Base-by-base conservation (phyloP, 805 yeast genomes). In the Schwanniomyces polymorphus region DNA sequence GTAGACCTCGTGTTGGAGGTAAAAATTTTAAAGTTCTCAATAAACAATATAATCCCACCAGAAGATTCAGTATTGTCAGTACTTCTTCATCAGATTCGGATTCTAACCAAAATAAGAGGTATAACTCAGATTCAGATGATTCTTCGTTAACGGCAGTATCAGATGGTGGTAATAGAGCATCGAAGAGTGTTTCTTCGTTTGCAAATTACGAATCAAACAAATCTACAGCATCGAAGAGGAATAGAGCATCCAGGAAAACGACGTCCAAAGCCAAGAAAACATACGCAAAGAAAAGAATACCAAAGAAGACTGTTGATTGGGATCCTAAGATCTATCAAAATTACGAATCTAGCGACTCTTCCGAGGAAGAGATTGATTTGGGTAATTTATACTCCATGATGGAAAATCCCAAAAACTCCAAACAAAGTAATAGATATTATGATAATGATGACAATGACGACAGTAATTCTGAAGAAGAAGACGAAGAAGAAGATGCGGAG, bases 121-220 rank as follows among this genome's bases (percentile, higher is more conserved):
- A 31, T 12, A 23, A 43, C 23, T 39, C 51, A 10, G 43, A 46
- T 4, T 51, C 60, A 12, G 72, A 68, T 39, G 78, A 72, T 42
- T 65, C 72, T 12, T 70, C 76, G 0, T 56, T 73, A 27, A 73
- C 76, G 0, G 76, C 74, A 2, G 72, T 72, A 7, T 61, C 65
- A 6, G 72, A 63, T 5, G 67, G 56, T 8, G 57, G 39, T 9
- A 33, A 23, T 11, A 46, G 44, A 10, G 52, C 51, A 16, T 48
- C 55, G 17, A 53, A 45, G 31, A 45, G 42, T 27, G 53, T 49
- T 18, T 43, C 48, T 4, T 23, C 43, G 14, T 48, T 51, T 12
- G 40, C 46, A 14, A 34, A 43, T 3, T 28, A 28, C 17, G 44
- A 40, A 14, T 26, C 35, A 3, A 29, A 27, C 11, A 12, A 12